Evolutionary conservation across 1,284 basidiomycete species (phyloP).

Genomic region (Leccinum fallax): DNA sequence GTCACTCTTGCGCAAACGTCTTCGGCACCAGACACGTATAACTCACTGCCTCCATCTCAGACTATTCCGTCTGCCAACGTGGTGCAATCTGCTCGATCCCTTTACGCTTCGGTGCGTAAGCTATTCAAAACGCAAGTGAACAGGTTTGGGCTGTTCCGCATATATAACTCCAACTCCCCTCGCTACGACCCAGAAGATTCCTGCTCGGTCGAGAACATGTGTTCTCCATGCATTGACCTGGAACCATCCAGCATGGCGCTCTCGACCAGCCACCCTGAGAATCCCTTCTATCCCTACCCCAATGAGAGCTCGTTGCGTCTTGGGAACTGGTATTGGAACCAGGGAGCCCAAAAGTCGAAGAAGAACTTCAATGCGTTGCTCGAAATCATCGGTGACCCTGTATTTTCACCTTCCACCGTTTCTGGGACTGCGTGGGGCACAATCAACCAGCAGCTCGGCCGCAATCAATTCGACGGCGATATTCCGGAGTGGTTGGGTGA

Average conservation of each 20-base stretch:
- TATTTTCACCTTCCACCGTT: not conserved
- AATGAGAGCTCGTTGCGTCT: not conserved
- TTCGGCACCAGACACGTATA: not conserved
- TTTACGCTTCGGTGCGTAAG: not conserved
- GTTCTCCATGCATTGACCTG: not conserved
- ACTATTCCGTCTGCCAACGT: not conserved
- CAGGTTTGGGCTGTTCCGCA: not conserved
- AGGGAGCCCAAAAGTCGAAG: not conserved
- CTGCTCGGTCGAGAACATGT: not conserved
- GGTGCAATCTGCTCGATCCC: not conserved
- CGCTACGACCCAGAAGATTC: not conserved
- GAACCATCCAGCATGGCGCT: not conserved
- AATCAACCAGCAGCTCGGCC: not conserved
- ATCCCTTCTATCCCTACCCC: not conserved
- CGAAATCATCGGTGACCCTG: not conserved
- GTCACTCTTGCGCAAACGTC: not conserved
- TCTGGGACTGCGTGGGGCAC: not conserved
- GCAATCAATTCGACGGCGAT: not conserved
- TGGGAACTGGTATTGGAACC: not conserved
- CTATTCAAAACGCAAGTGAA: not conserved
- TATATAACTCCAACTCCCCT: not conserved
- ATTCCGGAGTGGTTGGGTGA: not conserved
- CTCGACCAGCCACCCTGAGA: not conserved
- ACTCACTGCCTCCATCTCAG: not conserved
- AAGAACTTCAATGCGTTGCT: not conserved